These are phyloP conservation scores for Coccinonectria pachysandricola DNA, from an alignment of 2,329 filamentous ascomycete genomes.

Conservation along the genomic window DNA sequence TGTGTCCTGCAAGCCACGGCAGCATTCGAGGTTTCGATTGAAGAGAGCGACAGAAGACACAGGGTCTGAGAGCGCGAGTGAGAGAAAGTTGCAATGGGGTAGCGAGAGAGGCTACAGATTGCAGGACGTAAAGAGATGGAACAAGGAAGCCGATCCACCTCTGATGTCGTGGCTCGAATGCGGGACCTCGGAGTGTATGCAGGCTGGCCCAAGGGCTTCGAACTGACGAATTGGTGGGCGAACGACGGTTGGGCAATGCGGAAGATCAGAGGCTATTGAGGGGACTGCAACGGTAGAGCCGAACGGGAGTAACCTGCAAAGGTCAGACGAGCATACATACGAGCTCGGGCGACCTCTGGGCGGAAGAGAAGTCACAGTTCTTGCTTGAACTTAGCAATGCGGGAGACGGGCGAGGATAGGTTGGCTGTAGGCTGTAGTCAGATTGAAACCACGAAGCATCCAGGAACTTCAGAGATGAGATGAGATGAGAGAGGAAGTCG, in stretches of 20 bases:
- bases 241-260: conserved; percentile 20
- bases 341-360: too few species aligned
- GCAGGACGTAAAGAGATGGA: conserved; percentile 24
- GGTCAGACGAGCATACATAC: conserved; percentile 14
- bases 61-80: too few species aligned
- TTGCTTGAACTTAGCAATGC: too few species aligned
- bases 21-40: conserved; percentile 21
- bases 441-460: too few species aligned
- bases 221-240: conserved; percentile 21
- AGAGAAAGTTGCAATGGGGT: conserved; percentile 26
- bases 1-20: conserved; percentile 25
- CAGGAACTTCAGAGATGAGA: too few species aligned
- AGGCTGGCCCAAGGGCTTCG: conserved; percentile 26
- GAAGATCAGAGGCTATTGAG: conserved; percentile 17
- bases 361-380: too few species aligned
- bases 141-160: conserved; percentile 23
- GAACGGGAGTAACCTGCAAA: conserved; percentile 13
- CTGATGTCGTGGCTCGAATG: conserved; percentile 32
- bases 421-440: too few species aligned
- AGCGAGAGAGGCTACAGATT: too few species aligned
- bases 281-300: conserved; percentile 19
- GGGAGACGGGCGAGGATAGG: too few species aligned
- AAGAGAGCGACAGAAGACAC: conserved; percentile 22
- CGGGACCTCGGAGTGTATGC: conserved; percentile 26
- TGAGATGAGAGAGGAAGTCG: too few species aligned